Percentiles rank a stretch among this genome's conserved stretches.
phyloP scores from a whole-genome alignment of 331 rosid species.

The Quercus tomentella region DNA sequence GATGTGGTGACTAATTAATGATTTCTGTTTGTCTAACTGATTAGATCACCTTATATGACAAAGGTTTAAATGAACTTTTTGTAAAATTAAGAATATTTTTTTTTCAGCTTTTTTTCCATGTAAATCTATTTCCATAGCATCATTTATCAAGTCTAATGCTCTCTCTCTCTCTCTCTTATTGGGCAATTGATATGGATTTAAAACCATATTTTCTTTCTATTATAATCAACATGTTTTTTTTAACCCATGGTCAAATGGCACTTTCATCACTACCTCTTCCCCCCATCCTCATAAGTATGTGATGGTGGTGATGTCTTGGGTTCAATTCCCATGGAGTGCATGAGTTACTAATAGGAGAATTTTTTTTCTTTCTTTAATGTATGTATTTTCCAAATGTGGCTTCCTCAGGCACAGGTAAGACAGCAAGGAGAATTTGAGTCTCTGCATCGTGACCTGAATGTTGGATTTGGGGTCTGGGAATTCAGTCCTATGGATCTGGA shows the following conservation, averaged over 20 bases:
- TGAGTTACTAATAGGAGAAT: no score
- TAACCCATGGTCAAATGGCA: no score
- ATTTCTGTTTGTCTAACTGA: neutral
- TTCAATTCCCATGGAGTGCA: no score
- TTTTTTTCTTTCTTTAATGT: neutral
- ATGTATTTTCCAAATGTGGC: neutral
- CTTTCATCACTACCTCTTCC: neutral
- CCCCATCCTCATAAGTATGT: neutral
- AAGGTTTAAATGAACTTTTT: neutral
- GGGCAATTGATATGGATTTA: neutral
- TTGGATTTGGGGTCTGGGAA: constrained; percentile 80
- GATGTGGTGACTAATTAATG: neutral
- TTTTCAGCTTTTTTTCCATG: neutral
- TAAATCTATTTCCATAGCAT: neutral
- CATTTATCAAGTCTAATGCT: neutral
- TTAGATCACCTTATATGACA: neutral
- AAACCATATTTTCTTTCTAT: neutral
- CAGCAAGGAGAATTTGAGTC: constrained; percentile 72
- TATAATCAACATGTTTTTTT: neutral
- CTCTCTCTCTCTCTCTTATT: neutral
- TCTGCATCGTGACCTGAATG: constrained; percentile 50
- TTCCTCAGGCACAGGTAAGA: constrained; percentile 49
- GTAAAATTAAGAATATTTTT: neutral
- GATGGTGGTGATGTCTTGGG: no score
- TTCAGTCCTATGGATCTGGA: constrained; percentile 65